Conservation (phyloP, 2,329 filamentous ascomycete species). For the Aspergillus pseudonomiae region DNA sequence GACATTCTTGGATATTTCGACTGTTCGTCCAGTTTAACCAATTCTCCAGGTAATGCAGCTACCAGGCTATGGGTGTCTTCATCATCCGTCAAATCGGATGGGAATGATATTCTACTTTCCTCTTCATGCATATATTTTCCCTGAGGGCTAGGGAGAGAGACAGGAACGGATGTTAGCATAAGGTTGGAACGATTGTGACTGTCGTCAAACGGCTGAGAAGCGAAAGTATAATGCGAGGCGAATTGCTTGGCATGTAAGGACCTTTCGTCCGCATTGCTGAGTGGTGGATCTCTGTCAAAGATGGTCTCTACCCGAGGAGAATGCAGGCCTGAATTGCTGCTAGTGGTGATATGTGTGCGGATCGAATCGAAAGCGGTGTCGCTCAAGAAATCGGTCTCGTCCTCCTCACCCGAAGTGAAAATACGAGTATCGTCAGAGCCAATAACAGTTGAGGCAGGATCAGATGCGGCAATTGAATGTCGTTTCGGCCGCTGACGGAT, state of each 20-base stretch:
- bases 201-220: slow-evolving; percentile 28
- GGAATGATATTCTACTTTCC: slow-evolving; percentile 24
- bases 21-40: slow-evolving; percentile 12
- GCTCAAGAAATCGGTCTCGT: slow-evolving; percentile 63
- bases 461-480: slow-evolving; percentile 60
- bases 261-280: slow-evolving; percentile 43
- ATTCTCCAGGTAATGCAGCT: slow-evolving; percentile 30
- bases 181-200: slow-evolving; percentile 24
- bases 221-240: slow-evolving; percentile 50
- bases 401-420: slow-evolving; percentile 61
- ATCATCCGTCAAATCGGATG: slow-evolving; percentile 28
- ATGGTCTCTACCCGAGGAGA: slow-evolving; percentile 65
- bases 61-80: slow-evolving; percentile 34
- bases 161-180: slow-evolving; percentile 18
- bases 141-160: slow-evolving; percentile 16
- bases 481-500: slow-evolving; percentile 50
- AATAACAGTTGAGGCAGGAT: slow-evolving; percentile 61
- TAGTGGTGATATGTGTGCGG: slow-evolving; percentile 60
- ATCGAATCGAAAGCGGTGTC: slow-evolving; percentile 66
- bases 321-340: slow-evolving; percentile 55
- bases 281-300: slow-evolving; percentile 58
- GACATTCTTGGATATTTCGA: slow-evolving; percentile 11
- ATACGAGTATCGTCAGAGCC: slow-evolving; percentile 64
- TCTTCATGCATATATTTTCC: slow-evolving; percentile 17
- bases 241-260: slow-evolving; percentile 52